Conservation (phyloP, 106 monocot species). For the Platanthera zijinensis region DNA sequence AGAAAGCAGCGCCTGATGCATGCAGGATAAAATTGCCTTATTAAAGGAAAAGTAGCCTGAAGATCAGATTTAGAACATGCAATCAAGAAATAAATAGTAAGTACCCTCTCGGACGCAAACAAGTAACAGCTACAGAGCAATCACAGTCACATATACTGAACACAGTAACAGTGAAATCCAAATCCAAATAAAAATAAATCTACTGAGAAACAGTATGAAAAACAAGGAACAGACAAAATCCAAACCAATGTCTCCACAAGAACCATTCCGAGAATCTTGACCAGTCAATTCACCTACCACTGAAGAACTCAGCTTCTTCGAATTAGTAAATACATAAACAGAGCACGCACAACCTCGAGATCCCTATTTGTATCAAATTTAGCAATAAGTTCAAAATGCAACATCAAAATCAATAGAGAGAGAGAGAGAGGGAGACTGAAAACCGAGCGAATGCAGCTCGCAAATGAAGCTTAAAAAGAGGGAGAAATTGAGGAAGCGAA, state of each 20-base stretch:
- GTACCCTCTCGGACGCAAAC: neutral
- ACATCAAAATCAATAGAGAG: neutral
- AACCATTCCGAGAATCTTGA: neutral
- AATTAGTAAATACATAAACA: neutral
- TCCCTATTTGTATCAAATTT: neutral
- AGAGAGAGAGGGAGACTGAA: neutral
- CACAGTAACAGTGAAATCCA: neutral
- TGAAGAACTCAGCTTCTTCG: neutral
- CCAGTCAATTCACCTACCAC: neutral
- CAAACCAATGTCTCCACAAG: neutral
- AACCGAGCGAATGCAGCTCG: neutral
- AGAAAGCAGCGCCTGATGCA: neutral
- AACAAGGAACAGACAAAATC: neutral
- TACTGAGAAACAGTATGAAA: neutral
- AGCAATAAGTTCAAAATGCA: constrained; percentile 9
- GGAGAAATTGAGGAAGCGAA: neutral
- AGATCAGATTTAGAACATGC: constrained; percentile 1
- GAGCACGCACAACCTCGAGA: neutral
- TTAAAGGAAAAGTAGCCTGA: neutral
- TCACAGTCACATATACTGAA: neutral
- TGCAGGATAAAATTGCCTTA: neutral
- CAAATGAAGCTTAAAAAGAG: neutral
- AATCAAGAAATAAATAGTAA: neutral
- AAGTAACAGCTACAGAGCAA: neutral
- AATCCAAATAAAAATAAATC: neutral